These are phyloP conservation scores for Dryas octopetala DNA, from an alignment of 306 rosid genomes.

Conservation along the genomic window DNA sequence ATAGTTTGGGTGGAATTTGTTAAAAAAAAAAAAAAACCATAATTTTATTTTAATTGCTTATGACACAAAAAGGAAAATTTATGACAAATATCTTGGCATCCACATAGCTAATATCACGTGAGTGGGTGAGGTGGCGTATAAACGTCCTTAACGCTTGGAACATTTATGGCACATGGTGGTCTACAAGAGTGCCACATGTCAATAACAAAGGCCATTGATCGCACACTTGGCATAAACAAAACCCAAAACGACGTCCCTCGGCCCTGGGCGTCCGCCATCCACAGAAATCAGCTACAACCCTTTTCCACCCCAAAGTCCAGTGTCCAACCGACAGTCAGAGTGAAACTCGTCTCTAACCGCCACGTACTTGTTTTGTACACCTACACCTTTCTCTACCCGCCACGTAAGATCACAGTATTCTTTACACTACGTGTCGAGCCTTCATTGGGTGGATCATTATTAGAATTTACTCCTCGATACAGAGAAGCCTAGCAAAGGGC, in stretches of 20 bases:
- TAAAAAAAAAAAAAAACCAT: too few species aligned
- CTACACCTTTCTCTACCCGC: not conserved
- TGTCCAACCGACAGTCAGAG: conserved; percentile 3
- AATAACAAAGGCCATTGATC: not conserved
- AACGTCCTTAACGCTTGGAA: not conserved
- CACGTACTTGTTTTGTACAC: too few species aligned
- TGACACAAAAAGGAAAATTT: too few species aligned
- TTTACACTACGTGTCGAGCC: too few species aligned
- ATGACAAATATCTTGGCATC: not conserved
- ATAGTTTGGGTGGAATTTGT: too few species aligned
- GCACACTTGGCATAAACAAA: not conserved
- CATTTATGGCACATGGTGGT: not conserved
- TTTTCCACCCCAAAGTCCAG: not conserved
- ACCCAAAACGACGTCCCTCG: not conserved
- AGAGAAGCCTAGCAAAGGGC: not conserved
- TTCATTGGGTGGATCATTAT: not conserved
- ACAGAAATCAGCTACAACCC: not conserved
- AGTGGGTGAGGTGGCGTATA: not conserved
- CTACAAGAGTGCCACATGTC: not conserved
- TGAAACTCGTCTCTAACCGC: too few species aligned
- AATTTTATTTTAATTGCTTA: too few species aligned
- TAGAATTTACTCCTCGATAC: too few species aligned
- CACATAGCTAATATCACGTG: not conserved
- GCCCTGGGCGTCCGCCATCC: not conserved
- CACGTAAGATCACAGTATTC: not conserved